Evolutionary conservation across 345 rosid genomes (phyloP).

Genomic region (Salix brachista): DNA sequence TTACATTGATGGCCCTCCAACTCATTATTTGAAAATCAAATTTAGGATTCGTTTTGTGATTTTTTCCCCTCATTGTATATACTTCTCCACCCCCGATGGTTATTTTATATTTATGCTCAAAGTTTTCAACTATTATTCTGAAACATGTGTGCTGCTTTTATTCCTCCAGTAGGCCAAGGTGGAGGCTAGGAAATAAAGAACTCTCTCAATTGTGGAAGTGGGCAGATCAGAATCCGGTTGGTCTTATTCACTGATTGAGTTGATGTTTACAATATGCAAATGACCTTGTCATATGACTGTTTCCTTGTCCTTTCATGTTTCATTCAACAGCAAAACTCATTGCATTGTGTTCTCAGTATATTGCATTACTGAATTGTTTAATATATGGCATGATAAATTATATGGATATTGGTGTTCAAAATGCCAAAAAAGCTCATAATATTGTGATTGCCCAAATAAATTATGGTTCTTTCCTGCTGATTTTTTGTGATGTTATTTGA

Average conservation of each 20-base stretch:
- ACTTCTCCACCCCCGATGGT: background rate
- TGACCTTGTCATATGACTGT: background rate
- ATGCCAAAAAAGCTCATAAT: background rate
- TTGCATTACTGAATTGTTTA: background rate
- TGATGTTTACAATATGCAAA: background rate
- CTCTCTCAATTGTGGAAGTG: slow-evolving; percentile 97
- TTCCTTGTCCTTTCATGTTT: background rate
- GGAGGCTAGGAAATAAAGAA: slow-evolving; percentile 94
- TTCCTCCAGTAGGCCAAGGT: slow-evolving; percentile 68
- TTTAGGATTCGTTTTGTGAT: background rate
- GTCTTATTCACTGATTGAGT: slow-evolving; percentile 5
- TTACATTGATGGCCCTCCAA: background rate
- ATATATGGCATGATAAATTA: background rate
- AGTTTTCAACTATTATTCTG: slow-evolving; percentile 1
- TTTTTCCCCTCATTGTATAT: background rate
- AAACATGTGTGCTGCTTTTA: slow-evolving; percentile 2
- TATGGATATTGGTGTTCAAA: background rate
- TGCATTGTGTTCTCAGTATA: background rate
- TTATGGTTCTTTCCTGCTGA: background rate
- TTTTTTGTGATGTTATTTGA: background rate
- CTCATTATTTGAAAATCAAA: background rate
- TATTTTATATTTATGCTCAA: background rate
- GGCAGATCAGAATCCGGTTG: slow-evolving; percentile 92
- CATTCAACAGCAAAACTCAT: background rate
- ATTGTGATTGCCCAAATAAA: background rate